Evolutionary conservation across 805 yeast species (phyloP).

Genomic region (Sugiyamaella boreocaroliniensis): DNA sequence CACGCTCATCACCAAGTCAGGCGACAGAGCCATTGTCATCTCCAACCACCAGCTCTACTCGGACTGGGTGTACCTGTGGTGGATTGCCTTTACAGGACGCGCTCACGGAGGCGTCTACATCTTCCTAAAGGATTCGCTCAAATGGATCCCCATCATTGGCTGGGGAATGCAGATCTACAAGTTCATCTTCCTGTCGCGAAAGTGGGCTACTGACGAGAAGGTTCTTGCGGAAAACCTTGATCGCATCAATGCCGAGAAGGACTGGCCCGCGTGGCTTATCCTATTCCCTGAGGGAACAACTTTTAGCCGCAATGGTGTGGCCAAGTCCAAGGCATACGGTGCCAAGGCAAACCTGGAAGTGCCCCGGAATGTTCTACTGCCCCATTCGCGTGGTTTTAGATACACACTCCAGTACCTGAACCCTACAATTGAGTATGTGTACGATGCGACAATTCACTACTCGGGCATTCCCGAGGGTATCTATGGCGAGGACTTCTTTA

Average conservation of each 20-base stretch:
- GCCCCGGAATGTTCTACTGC: constrained; percentile 63
- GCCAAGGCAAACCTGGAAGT: constrained; percentile 37
- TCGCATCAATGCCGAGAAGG: constrained; percentile 42
- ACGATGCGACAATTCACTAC: constrained; percentile 81
- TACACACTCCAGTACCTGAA: constrained; percentile 51
- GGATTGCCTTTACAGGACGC: constrained; percentile 62
- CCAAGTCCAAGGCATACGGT: constrained; percentile 52
- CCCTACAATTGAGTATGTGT: constrained; percentile 40
- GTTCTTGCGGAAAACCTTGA: constrained; percentile 50
- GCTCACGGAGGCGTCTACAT: constrained; percentile 62
- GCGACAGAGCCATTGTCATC: constrained; percentile 55
- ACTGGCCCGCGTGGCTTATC: constrained; percentile 61
- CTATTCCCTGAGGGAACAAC: constrained; percentile 96
- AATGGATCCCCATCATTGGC: constrained; percentile 68
- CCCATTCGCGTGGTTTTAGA: constrained; percentile 75
- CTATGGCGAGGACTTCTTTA: constrained; percentile 72
- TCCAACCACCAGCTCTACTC: constrained; percentile 93
- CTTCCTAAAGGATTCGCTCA: constrained; percentile 69
- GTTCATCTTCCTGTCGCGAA: constrained; percentile 75
- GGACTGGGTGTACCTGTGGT: constrained; percentile 93
- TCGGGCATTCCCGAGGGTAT: constrained; percentile 54
- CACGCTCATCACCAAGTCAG: constrained; percentile 29
- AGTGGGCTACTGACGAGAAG: constrained; percentile 73
- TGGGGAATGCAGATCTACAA: constrained; percentile 74
- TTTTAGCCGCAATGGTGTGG: constrained; percentile 57